phyloP scores from a whole-genome alignment of 805 yeast genomes.

The Wickerhamomyces pijperi region DNA sequence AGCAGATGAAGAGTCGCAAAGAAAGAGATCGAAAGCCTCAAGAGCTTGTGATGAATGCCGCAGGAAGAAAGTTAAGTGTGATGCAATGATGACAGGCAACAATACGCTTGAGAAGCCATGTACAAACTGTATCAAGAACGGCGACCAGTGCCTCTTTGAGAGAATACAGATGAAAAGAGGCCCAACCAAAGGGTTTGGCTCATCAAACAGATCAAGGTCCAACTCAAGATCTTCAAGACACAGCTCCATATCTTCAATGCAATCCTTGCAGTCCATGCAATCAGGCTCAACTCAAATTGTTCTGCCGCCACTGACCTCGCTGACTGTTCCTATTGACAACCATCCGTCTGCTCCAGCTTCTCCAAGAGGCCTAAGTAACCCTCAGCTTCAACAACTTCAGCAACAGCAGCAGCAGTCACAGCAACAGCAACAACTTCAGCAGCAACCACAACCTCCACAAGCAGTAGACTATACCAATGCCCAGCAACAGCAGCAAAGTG shows the following conservation, averaged over 20 bases:
- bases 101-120: conserved; percentile 43
- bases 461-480: conserved; percentile 1
- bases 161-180: conserved; percentile 71
- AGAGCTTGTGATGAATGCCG: conserved; percentile 78
- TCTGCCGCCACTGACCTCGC: conserved; percentile 12
- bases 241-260: conserved; percentile 1
- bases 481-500: conserved; percentile 11
- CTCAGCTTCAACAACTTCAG: too few relatives aligned
- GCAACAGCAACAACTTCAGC: conserved; percentile 2
- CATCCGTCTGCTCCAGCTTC: conserved; percentile 3
- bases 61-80: conserved; percentile 61
- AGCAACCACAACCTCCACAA: conserved; percentile 4
- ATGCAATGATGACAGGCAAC: conserved; percentile 41
- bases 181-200: conserved; percentile 56
- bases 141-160: conserved; percentile 55
- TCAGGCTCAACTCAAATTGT: conserved; percentile 3
- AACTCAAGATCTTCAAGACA: conserved; percentile 8
- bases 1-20: conserved; percentile 8
- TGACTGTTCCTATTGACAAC: conserved; percentile 1
- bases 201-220: conserved; percentile 5
- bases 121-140: conserved; percentile 48
- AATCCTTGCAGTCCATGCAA: not conserved
- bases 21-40: conserved; percentile 63
- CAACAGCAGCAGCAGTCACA: not conserved
- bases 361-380: conserved; percentile 2